phyloP scores from a whole-genome alignment of 2,329 filamentous ascomycete species.

The Penicillium sp. region DNA sequence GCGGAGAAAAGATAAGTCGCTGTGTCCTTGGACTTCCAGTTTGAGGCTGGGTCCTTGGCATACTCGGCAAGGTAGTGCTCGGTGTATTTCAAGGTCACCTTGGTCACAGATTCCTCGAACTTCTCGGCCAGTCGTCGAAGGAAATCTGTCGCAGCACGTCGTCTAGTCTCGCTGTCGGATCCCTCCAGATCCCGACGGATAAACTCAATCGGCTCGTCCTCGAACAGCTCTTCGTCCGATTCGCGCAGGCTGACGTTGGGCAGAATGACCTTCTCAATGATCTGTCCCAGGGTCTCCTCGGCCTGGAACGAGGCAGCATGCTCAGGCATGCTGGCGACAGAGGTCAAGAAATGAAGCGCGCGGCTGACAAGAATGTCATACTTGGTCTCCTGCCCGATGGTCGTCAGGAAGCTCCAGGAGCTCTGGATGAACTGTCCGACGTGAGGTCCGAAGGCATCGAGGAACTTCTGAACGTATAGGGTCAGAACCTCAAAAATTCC shows the following conservation, averaged over 20 bases:
- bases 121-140: constrained; percentile 83
- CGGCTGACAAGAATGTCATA: constrained; percentile 94
- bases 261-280: constrained; percentile 93
- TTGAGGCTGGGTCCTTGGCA: constrained; percentile 64
- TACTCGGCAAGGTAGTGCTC: constrained; percentile 78
- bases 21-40: constrained; percentile 98
- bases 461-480: constrained; percentile 90
- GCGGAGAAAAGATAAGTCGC: constrained; percentile 96
- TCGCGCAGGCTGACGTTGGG: constrained; percentile 91
- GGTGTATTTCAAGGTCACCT: constrained; percentile 84
- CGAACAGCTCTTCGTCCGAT: constrained; percentile 92
- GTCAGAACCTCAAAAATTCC: constrained; percentile 91
- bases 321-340: constrained; percentile 74
- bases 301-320: constrained; percentile 87
- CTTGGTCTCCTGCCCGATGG: constrained; percentile 82
- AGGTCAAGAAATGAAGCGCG: constrained; percentile 90
- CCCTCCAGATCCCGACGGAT: constrained; percentile 94
- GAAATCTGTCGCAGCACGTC: constrained; percentile 93
- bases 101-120: constrained; percentile 82
- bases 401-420: constrained; percentile 88
- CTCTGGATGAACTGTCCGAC: constrained; percentile 83
- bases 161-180: constrained; percentile 90
- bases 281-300: constrained; percentile 74
- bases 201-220: constrained; percentile 98
- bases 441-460: constrained; percentile 84